Percentiles rank a stretch among this genome's conserved stretches.
These are phyloP conservation scores for Citrullus mucosospermus DNA, from an alignment of 306 rosid genomes.

Conservation along the genomic window DNA sequence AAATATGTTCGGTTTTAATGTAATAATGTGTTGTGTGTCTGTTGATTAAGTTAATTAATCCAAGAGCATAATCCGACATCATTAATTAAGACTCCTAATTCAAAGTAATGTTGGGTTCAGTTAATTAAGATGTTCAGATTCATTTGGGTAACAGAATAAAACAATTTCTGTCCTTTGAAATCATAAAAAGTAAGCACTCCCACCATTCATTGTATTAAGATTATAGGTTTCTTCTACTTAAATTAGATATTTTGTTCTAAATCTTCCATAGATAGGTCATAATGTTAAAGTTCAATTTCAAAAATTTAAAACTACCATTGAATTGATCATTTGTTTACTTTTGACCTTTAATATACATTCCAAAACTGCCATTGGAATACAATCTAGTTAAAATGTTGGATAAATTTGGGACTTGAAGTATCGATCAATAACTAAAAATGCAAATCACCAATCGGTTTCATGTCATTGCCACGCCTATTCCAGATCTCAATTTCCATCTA, in stretches of 20 bases:
- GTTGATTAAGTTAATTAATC: background rate
- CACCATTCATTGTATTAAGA: background rate
- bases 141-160: conserved; percentile 12
- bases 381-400: too few relatives aligned
- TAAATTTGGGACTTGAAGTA: too few relatives aligned
- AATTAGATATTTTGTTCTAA: background rate
- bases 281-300: too few relatives aligned
- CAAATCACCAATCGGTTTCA: too few relatives aligned
- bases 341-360: too few relatives aligned
- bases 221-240: background rate
- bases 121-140: background rate
- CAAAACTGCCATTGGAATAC: too few relatives aligned
- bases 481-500: too few relatives aligned
- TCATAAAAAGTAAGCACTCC: background rate
- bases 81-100: background rate
- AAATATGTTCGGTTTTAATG: conserved; percentile 11
- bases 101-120: background rate
- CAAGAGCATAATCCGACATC: conserved; percentile 16
- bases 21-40: background rate
- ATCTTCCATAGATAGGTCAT: background rate
- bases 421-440: too few relatives aligned
- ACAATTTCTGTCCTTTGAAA: background rate
- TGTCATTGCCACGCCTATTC: too few relatives aligned
- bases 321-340: too few relatives aligned
- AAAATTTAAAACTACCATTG: too few relatives aligned